Conservation (phyloP, 495 filamentous ascomycete genomes). For the Echria macrotheca region DNA sequence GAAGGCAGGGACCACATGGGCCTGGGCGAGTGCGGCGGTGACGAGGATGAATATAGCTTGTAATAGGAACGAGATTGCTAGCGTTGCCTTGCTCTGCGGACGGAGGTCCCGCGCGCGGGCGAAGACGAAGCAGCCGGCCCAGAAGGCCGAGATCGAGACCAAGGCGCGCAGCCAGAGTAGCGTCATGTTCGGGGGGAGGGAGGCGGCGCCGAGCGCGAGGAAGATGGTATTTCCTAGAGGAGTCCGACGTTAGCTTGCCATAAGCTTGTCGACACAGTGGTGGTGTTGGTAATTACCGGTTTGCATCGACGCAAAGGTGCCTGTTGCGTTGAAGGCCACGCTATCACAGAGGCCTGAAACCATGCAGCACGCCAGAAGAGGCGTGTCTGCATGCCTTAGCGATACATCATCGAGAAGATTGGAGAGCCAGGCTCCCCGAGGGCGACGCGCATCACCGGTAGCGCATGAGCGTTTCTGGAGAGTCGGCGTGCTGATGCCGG, state of each 20-base stretch:
- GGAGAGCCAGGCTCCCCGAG: conserved; percentile 9
- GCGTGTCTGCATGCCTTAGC: conserved; percentile 43
- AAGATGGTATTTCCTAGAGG: conserved; percentile 57
- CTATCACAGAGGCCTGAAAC: conserved; percentile 57
- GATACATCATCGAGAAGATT: conserved; percentile 31
- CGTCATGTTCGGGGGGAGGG: conserved; percentile 44
- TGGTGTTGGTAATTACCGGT: conserved; percentile 30
- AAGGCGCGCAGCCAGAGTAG: conserved; percentile 62
- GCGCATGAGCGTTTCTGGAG: not conserved
- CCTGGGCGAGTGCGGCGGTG: conserved; percentile 50
- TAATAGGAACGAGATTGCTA: conserved; percentile 49
- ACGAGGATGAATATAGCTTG: conserved; percentile 51
- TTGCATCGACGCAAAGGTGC: conserved; percentile 60
- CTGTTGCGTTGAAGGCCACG: conserved; percentile 57
- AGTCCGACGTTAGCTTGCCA: conserved; percentile 13
- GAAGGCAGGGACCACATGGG: conserved; percentile 12
- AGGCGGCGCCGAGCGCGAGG: conserved; percentile 57
- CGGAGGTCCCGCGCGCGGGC: conserved; percentile 16
- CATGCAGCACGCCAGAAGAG: conserved; percentile 52
- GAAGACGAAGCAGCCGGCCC: conserved; percentile 47
- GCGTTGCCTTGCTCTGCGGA: conserved; percentile 40
- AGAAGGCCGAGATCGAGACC: conserved; percentile 53
- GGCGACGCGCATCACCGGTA: not conserved
- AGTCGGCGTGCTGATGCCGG: not conserved
- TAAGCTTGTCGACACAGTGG: not conserved